These are phyloP conservation scores for Calonectria fujianensis DNA, from an alignment of 2,329 filamentous ascomycete species.

Conservation along the genomic window DNA sequence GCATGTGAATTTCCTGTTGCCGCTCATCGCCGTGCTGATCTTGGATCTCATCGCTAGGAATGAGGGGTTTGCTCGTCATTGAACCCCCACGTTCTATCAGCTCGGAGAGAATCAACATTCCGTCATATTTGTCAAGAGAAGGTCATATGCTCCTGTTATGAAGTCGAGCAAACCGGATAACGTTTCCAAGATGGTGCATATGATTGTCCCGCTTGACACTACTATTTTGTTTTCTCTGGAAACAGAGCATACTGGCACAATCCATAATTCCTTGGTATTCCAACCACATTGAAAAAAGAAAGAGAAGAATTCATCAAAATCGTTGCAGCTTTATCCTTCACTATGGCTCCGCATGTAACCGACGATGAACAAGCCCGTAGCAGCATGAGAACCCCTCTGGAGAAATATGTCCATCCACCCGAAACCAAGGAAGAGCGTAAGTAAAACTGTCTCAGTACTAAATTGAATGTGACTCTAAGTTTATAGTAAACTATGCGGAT, in stretches of 20 bases:
- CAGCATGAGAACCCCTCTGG: not conserved
- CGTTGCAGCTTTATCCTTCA: not conserved
- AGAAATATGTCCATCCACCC: conserved; percentile 4
- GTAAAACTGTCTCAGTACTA: not conserved
- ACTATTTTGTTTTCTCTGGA: not conserved
- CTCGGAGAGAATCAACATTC: not conserved
- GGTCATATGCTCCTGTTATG: not conserved
- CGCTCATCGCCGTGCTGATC: not conserved
- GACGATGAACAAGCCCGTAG: not conserved
- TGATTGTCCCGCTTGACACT: not conserved
- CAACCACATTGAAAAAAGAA: not conserved
- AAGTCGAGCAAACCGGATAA: not conserved
- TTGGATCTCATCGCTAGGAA: not conserved
- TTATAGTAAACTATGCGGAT: not conserved
- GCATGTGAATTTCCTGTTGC: not conserved
- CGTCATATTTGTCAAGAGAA: not conserved
- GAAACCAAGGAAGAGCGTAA: not conserved
- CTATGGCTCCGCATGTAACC: conserved; percentile 11
- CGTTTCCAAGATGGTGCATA: not conserved
- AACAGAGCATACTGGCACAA: not conserved
- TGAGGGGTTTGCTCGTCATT: not conserved
- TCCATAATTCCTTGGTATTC: not conserved
- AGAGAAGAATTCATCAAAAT: not conserved
- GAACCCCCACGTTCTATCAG: not conserved
- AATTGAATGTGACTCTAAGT: not conserved